Evolutionary conservation across 2,329 filamentous ascomycete species (phyloP), one percentile per base, ranked within the genome.

Genomic region (Trichoderma simmonsii): DNA sequence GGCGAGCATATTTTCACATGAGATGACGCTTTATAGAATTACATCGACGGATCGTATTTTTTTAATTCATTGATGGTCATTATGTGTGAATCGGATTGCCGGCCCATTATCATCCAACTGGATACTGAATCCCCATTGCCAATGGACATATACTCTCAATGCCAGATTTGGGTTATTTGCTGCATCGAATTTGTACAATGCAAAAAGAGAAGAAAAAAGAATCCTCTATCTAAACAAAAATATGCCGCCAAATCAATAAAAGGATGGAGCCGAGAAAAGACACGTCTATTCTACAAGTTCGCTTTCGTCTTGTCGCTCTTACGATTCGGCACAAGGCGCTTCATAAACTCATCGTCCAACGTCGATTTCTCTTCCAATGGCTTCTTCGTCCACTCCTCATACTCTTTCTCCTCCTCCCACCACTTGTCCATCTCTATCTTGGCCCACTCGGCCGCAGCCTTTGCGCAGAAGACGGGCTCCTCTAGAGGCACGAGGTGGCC

Each of bases 401-500:
- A 92, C 68, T 83, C 83, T 34, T 81, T 81, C 80, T 91, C 86
- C 76, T 91, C 87, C 3, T 77, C 80, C 74, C 84, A 82, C 89
- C 90, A 92, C 32, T 83, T 80, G 56, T 81, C 78, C 74, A 92
- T 74, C 78, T 92, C 89, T n/a, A 78, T 76, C 0, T 80, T 84
- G 70, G 93, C 80, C 85, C 90, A 93, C 30, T 79, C 78, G 0
- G 86, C 87, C 0, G 88, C 86, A 21, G 87, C 80, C 72, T 87
- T 83, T 1, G 93, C 95, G 73, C 91, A 92, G 77, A 88, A 85
- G 2, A 77, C 83, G 0, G 93, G 92, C 51, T 88, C 87, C 81
- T 97, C 94, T 88, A 97, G 93, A 0, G 95, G 92, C 32, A 98
- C 88, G 56, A 98, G 81, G 80, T 98, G 95, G 0, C 95, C 94